These are phyloP conservation scores for Saccharomycopsis capsularis DNA, from an alignment of 805 yeast genomes.

Conservation along the genomic window DNA sequence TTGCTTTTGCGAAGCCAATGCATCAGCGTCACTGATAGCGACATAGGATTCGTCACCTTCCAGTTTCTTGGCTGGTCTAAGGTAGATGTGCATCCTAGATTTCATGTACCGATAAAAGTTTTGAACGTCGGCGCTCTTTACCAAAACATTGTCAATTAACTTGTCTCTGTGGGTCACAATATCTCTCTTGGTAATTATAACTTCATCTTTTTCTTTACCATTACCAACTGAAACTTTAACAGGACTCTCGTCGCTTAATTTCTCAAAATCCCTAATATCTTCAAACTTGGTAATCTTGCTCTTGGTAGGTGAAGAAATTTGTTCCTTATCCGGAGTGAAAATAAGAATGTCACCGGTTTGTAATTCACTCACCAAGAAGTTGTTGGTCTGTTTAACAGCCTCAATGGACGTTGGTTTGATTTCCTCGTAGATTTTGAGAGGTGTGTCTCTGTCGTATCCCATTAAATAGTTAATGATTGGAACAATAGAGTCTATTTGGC, in stretches of 20 bases:
- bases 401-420: slow-evolving; percentile 48
- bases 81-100: slow-evolving; percentile 53
- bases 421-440: slow-evolving; percentile 51
- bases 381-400: slow-evolving; percentile 31
- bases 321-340: slow-evolving; percentile 31
- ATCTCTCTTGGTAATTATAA: neutral
- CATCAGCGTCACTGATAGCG: slow-evolving; percentile 20
- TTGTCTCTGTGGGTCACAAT: slow-evolving; percentile 18
- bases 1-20: slow-evolving; percentile 22
- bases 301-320: neutral
- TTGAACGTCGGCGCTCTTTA: slow-evolving; percentile 13
- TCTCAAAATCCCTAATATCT: slow-evolving; percentile 5
- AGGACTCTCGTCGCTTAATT: slow-evolving; percentile 24
- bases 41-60: slow-evolving; percentile 23
- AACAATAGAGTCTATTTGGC: slow-evolving; percentile 34
- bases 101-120: slow-evolving; percentile 49
- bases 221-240: neutral
- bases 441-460: slow-evolving; percentile 30
- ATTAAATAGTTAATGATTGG: slow-evolving; percentile 37
- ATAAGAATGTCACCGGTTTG: slow-evolving; percentile 56
- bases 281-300: slow-evolving; percentile 4
- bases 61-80: slow-evolving; percentile 37
- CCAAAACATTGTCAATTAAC: slow-evolving; percentile 14
- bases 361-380: slow-evolving; percentile 52
- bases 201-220: neutral